phyloP scores from a whole-genome alignment of 2,329 filamentous ascomycete genomes.

The Colletotrichum paranaense region DNA sequence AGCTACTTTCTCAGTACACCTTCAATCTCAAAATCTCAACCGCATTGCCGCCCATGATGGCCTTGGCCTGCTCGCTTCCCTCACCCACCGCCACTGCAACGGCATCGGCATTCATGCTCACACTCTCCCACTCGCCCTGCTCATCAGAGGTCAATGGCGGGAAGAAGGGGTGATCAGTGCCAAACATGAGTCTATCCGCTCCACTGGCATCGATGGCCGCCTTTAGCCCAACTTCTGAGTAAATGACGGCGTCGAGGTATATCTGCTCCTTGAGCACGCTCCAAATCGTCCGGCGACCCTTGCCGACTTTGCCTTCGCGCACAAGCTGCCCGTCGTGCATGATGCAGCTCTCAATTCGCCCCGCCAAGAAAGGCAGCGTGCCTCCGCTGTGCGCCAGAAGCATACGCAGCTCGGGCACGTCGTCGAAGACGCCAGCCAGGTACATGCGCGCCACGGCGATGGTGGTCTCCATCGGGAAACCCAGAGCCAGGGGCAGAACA shows the following conservation, averaged over 20 bases:
- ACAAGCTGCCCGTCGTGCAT: constrained; percentile 83
- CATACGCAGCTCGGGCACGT: constrained; percentile 75
- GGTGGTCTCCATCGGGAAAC: constrained; percentile 93
- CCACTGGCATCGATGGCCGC: constrained; percentile 76
- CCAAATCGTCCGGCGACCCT: constrained; percentile 63
- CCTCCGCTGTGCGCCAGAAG: constrained; percentile 90
- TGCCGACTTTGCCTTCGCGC: constrained; percentile 66
- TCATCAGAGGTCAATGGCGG: constrained; percentile 75
- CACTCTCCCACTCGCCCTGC: constrained; percentile 76
- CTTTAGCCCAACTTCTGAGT: constrained; percentile 78
- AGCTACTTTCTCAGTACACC: neutral
- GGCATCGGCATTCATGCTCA: constrained; percentile 63
- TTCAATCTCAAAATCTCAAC: constrained; percentile 56
- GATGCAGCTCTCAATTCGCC: constrained; percentile 88
- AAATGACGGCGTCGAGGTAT: constrained; percentile 88
- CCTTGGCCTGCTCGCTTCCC: constrained; percentile 57
- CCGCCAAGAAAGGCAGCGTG: constrained; percentile 88
- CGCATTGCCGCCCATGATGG: constrained; percentile 71
- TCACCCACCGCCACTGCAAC: constrained; percentile 63
- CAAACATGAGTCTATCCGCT: constrained; percentile 79
- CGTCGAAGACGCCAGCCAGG: constrained; percentile 86
- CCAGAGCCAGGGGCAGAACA: constrained; percentile 85
- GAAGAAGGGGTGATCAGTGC: constrained; percentile 87
- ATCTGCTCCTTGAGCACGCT: constrained; percentile 76
- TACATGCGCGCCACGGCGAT: constrained; percentile 91